Percentiles rank a stretch among this genome's conserved stretches.
These are phyloP conservation scores for Nicotiana sylvestris DNA, from an alignment of 257 asterid genomes.

Conservation along the genomic window DNA sequence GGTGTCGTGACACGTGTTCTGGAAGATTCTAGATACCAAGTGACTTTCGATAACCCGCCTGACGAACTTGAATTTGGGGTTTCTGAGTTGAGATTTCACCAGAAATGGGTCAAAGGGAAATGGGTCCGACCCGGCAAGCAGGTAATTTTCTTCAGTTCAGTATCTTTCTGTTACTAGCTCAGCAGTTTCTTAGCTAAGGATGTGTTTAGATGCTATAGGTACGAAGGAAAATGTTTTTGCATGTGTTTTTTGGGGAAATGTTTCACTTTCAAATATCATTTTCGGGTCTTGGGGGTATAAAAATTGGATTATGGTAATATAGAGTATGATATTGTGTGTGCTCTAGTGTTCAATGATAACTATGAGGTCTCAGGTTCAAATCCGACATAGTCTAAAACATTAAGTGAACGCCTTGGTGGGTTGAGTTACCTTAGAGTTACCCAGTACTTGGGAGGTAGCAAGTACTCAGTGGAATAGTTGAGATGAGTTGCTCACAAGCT, in stretches of 20 bases:
- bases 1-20: constrained; percentile 36
- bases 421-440: no score
- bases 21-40: constrained; percentile 25
- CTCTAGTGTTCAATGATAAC: no score
- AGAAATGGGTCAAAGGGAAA: constrained; percentile 50
- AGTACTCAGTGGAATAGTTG: no score
- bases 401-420: no score
- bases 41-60: constrained; percentile 47
- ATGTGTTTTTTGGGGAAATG: background rate
- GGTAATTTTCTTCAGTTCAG: constrained; percentile 27
- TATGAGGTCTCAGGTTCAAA: no score
- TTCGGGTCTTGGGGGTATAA: background rate
- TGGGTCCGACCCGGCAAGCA: constrained; percentile 54
- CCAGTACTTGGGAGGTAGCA: no score
- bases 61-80: constrained; percentile 49
- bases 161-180: background rate
- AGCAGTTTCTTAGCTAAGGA: background rate
- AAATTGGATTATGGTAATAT: background rate
- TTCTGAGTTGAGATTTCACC: constrained; percentile 55
- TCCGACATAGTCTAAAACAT: no score
- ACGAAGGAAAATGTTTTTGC: background rate
- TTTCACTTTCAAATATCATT: background rate
- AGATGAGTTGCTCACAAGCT: no score
- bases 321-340: background rate
- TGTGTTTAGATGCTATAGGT: background rate